Evolutionary conservation across 2,329 filamentous ascomycete genomes (phyloP), one percentile per base, ranked within the genome.

Genomic region (Cladophialophora yegresii): DNA sequence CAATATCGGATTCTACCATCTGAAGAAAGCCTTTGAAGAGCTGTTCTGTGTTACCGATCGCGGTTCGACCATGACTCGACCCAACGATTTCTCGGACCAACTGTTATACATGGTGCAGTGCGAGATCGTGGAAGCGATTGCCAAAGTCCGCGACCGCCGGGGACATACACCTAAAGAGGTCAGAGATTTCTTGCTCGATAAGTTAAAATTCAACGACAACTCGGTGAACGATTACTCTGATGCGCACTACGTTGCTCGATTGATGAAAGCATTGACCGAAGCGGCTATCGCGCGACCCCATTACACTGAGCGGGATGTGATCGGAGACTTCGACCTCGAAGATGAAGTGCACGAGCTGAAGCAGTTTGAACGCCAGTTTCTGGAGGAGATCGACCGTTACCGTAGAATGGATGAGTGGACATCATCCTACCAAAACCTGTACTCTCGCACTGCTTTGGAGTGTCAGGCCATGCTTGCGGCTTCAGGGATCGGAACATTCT

Each of bases 121-220:
- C 69, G 87, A 90, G 12, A 95, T 99, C 59, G 88, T 92, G 0
- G 85, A 86, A 69, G 90, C 93, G 6, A 89, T 99, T 68, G 86
- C 92, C 2, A 84, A 86, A 67, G 86, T 98, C 54, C 87, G 92
- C 57, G 89, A 93, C 72, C 81, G 81, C 45, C 84, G 88, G 61
- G 90, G 92, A 43, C 89, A 87, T 71, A 93, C 92, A 60, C 93
- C 93, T 0, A 82, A 89, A 72, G 83, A 88, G 58, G 92, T 92
- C 4, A 90, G 93, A 63, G 85, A 86, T 45, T 96, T 97, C 75
- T 85, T 99, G 54, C 85, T 96, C 23, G 92, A 97, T 71, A 90
- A 96, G 73, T 81, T 99, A 36, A 89, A 90, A 55, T 93, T 92
- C 79, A 99, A 99, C 74, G 93, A 99, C 77, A 99, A 99, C 74